Base-by-base conservation (phyloP, 1,284 basidiomycete species). In the Sanghuangporus baumii region DNA sequence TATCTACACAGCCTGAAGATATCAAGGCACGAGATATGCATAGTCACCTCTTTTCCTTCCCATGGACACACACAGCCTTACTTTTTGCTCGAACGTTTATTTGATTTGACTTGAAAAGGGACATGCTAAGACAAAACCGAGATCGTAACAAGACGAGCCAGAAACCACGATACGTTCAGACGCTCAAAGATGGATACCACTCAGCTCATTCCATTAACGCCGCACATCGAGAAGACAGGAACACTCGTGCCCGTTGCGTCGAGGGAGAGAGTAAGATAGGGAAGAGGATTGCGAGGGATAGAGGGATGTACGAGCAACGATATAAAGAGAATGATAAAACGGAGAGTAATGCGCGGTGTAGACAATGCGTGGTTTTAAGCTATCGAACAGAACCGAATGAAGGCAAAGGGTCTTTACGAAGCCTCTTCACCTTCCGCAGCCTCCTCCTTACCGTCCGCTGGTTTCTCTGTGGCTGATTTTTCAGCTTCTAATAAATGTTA, bases 391-490 rank as follows among this genome's bases (percentile, higher is more conserved):
- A 60, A 51, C 46, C 47, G 48, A 52, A 52, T 31, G 59, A 60
- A n/a, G 64, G 34, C n/a, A 62, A 34, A 55, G 41, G 47, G 8
- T 41, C 59, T 61, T 71, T 83, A 85, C 67, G 70, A 68, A 43
- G 67, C 69, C 69, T 88, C 87, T 58, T 87, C 87, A 60, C 76
- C 78, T 20, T 84, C 85, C 56, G 72, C 79, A 58, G 75, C 74
- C 65, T 87, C 87, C 14, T 90, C 87, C 75, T 89, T 89, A 60
- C 74, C 71, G 51, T 91, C 89, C 66, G 79, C 75, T 50, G 82
- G 79, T 76, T 90, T 89, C 72, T 90, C 88, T 77, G 78, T 76
- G 80, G 64, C 23, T 64, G 60, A 66, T 8, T 54, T 14, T 55
- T 65, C 8, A 64, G 51, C 55, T 3, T 18, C 38, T 26, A n/a